Evolutionary conservation across 2,329 filamentous ascomycete genomes (phyloP), one percentile per base, ranked within the genome.

Genomic region (Diaporthe caulivora): DNA sequence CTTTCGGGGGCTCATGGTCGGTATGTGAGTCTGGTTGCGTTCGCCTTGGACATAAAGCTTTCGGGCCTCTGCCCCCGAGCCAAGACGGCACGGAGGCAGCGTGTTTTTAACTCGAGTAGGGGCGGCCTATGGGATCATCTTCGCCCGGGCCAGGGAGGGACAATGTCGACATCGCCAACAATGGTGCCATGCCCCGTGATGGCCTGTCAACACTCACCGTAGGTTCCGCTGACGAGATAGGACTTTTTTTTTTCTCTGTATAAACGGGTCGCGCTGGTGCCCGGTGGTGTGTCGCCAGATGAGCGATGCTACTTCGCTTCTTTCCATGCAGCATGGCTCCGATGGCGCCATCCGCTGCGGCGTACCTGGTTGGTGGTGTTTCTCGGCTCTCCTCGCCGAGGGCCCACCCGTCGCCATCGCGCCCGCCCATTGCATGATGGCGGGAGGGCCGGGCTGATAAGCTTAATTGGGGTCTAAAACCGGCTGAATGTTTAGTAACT

Each of bases 321-420:
- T 18, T 53, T 54, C 44, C 9, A n/a, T 60, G 44, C 8, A 37
- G 44, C 57, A 54, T 64, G 62, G 70, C 40, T 31, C 24, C 58
- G 53, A 74, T 74, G 62, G 57, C 72, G 69, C 72, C 72, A 74
- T 74, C 10, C 17, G 62, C 62, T 42, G 55, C 31, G 55, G 24
- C 60, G 13, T 17, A 3, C 13, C 26, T 55, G 54, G 44, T 70
- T 72, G 70, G 54, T 51, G 42, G 53, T 44, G 17, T 70, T 44
- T 34, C 26, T 70, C 37, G 64, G 64, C 24, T 49, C 40, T 47
- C 6, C n/a, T 54, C 29, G 37, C 55, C 47, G 44, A n/a, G 40
- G 53, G 5, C 49, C 71, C 64, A 73, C 64, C 70, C 37, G 49
- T 70, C 64, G 65, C 64, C 64, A 70, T 70, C 40, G 15, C 24